A percentile compares a stretch with the other conserved stretches of the same genome.
Evolutionary conservation across 805 yeast genomes (phyloP).

Genomic region (Ogataea kodamae): DNA sequence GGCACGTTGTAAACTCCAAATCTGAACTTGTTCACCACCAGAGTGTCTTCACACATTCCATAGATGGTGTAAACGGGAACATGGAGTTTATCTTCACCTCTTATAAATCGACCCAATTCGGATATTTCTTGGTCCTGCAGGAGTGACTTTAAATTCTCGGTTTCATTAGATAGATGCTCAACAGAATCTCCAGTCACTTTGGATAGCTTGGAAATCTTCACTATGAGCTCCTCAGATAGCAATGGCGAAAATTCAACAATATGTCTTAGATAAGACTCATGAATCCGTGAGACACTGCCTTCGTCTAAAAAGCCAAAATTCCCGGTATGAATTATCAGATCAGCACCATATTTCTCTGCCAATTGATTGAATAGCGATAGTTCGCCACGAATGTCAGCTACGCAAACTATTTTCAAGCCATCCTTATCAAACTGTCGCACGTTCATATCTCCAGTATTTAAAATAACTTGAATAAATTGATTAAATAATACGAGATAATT

Average conservation of each 20-base stretch:
- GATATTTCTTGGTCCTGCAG: constrained; percentile 41
- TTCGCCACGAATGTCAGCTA: constrained; percentile 58
- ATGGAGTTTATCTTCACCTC: constrained; percentile 39
- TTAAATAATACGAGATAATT: too few species aligned
- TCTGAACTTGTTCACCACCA: constrained; percentile 60
- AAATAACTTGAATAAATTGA: too few species aligned
- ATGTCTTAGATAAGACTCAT: constrained; percentile 57
- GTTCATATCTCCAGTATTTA: constrained; percentile 3
- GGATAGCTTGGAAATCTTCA: constrained; percentile 51
- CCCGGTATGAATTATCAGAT: constrained; percentile 65
- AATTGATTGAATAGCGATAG: constrained; percentile 47
- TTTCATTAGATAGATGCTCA: constrained; percentile 36
- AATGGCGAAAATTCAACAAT: constrained; percentile 65
- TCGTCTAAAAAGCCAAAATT: constrained; percentile 73
- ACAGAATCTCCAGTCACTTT: constrained; percentile 41
- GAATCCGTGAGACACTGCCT: constrained; percentile 49
- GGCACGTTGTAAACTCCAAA: constrained; percentile 49
- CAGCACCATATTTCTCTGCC: constrained; percentile 45
- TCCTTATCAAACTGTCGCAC: constrained; percentile 17
- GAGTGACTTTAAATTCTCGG: constrained; percentile 34
- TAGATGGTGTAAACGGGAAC: constrained; percentile 75
- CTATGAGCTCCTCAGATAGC: constrained; percentile 45
- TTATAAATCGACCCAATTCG: constrained; percentile 47
- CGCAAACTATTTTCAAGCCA: constrained; percentile 29
- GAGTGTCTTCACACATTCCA: constrained; percentile 73